These are phyloP conservation scores for Tanacetum coccineum DNA, from an alignment of 129 eudicot species.

Conservation along the genomic window DNA sequence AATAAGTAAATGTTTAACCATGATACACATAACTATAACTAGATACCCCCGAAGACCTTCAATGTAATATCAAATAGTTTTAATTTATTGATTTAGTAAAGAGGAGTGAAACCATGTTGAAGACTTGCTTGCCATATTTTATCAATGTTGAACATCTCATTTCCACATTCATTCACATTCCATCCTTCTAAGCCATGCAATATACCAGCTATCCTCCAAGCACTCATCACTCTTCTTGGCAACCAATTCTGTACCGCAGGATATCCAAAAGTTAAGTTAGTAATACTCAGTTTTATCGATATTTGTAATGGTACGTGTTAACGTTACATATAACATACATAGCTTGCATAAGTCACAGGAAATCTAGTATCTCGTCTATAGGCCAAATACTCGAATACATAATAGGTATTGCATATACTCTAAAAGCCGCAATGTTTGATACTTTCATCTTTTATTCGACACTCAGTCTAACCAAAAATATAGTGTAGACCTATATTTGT, in stretches of 20 bases:
- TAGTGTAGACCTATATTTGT: no score
- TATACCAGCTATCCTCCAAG: slow-evolving; percentile 61
- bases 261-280: background rate
- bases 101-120: slow-evolving; percentile 8
- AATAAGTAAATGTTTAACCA: background rate
- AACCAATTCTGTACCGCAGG: slow-evolving; percentile 53
- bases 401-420: no score
- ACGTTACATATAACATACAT: no score
- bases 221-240: slow-evolving; percentile 76
- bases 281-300: no score
- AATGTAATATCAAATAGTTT: background rate
- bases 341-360: no score
- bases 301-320: no score
- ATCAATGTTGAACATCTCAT: slow-evolving; percentile 32
- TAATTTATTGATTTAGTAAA: background rate
- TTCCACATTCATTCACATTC: slow-evolving; percentile 60
- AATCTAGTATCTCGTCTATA: no score
- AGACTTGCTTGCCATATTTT: slow-evolving; percentile 33
- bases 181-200: slow-evolving; percentile 73
- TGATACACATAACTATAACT: background rate
- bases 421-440: no score
- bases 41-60: background rate
- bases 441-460: no score
- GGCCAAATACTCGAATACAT: no score
- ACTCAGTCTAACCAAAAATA: no score